A percentile compares a stretch with the other conserved stretches of the same genome.
Evolutionary conservation across 148 eudicot species (phyloP).

Genomic region (Vaccinium darrowii): DNA sequence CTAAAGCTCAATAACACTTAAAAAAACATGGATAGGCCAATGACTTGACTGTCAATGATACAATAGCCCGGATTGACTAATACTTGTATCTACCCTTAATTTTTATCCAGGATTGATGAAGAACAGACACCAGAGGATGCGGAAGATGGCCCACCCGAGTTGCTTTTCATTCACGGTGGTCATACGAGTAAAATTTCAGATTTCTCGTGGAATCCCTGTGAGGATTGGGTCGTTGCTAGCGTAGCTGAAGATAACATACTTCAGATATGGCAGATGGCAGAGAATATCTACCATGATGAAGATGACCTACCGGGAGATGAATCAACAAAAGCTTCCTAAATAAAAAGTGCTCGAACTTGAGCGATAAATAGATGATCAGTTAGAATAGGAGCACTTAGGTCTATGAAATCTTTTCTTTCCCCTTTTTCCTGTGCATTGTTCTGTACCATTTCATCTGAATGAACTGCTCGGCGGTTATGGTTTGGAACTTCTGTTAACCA

Average conservation of each 20-base stretch:
- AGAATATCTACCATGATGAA: conserved; percentile 80
- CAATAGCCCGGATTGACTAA: not conserved
- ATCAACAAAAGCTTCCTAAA: conserved; percentile 39
- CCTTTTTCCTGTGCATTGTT: not conserved
- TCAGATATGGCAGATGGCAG: conserved; percentile 97
- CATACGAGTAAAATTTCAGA: conserved; percentile 90
- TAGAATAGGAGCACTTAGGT: conserved; percentile 14
- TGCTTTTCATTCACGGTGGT: conserved; percentile 89
- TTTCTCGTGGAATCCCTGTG: conserved; percentile 92
- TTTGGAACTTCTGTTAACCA: not conserved
- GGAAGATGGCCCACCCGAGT: conserved; percentile 89
- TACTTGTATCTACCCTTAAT: not conserved
- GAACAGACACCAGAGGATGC: conserved; percentile 81
- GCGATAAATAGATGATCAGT: not conserved
- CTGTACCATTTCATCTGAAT: not conserved
- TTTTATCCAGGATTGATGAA: conserved; percentile 53
- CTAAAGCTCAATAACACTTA: not conserved
- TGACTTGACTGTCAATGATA: not conserved
- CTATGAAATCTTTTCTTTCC: not conserved
- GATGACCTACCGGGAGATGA: conserved; percentile 64
- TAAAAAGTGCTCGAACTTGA: not conserved
- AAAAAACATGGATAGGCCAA: not conserved
- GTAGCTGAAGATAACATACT: conserved; percentile 89
- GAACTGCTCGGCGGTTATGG: not conserved
- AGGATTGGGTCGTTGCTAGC: conserved; percentile 90